Base-by-base conservation (phyloP, 2,329 filamentous ascomycete genomes). In the Epichloe coenophiala region DNA sequence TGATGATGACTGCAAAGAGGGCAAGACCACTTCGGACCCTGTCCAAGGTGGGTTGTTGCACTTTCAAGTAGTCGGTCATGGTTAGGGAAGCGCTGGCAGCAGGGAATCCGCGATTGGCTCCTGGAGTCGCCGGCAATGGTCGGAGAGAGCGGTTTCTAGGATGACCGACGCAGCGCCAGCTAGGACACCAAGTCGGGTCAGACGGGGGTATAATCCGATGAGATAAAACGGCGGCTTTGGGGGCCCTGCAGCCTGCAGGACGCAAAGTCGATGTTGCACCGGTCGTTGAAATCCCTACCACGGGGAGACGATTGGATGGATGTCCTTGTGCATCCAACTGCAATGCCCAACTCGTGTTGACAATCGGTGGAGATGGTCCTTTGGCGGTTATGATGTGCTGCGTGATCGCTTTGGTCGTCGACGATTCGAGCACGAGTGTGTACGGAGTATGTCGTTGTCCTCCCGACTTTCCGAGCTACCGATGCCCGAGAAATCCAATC, bases 1-100 rank as follows among this genome's bases (percentile, higher is more conserved):
- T 62, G 51, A 65, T 50, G 51, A 66, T 55, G 49, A 71, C 50
- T 50, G 63, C 63, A 56, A 69, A 63, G 52, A 67, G 52, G 49
- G 63, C 59, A 39, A 68, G 58, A 27, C 60, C 61, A 49, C 56
- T 54, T 44, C 60, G 59, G 41, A 65, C 49, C 45, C 57, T 59
- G 35, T 58, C 54, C 51, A 60, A 56, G 47, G 60, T 54, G 63
- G 64, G 63, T 52, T 57, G 55, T 47, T 62, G 58, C 55, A 50
- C 53, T 50, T 54, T 65, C 53, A 65, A 63, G 60, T 64, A 64
- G 59, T 61, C 54, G 52, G 51, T 52, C 49, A 55, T 57, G 48
- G 56, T 55, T 46, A 55, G 55, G 51, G 55, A 60, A 55, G 58
- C 59, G 56, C 56, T 57, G 56, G 61, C 40, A 42, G 53, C 55